Percentiles rank a stretch among this genome's conserved stretches.
Conservation (phyloP, 2,329 filamentous ascomycete genomes). For the Colletotrichum musicola region DNA sequence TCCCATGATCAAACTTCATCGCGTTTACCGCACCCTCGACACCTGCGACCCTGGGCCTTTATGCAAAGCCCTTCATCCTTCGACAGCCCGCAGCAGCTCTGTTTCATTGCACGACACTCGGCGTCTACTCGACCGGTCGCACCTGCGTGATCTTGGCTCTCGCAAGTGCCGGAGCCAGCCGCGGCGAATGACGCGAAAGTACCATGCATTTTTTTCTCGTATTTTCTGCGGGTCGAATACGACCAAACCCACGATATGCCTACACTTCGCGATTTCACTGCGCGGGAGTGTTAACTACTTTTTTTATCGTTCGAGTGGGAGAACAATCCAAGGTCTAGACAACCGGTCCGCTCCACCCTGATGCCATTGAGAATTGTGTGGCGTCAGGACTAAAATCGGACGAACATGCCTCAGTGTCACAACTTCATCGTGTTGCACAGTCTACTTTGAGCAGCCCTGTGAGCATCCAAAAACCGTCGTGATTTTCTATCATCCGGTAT, state of each 20-base stretch:
- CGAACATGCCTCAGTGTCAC: constrained; percentile 58
- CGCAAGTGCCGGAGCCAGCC: constrained; percentile 6
- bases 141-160: neutral
- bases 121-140: neutral
- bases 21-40: neutral
- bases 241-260: constrained; percentile 68
- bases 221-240: neutral
- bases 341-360: constrained; percentile 77
- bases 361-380: constrained; percentile 67
- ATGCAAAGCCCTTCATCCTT: constrained; percentile 22
- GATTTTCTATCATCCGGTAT: neutral
- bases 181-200: neutral
- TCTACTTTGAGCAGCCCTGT: neutral
- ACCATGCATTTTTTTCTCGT: neutral
- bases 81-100: constrained; percentile 28
- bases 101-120: constrained; percentile 29
- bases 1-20: neutral
- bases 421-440: neutral
- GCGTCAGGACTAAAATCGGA: constrained; percentile 74
- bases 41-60: neutral
- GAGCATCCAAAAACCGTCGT: neutral
- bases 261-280: constrained; percentile 71
- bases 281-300: constrained; percentile 70
- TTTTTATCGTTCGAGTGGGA: constrained; percentile 69
- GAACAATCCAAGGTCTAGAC: constrained; percentile 75